A percentile compares a stretch with the other conserved stretches of the same genome.
These are phyloP conservation scores for Candida neerlandica DNA, from an alignment of 1,139 yeast species.

Conservation along the genomic window DNA sequence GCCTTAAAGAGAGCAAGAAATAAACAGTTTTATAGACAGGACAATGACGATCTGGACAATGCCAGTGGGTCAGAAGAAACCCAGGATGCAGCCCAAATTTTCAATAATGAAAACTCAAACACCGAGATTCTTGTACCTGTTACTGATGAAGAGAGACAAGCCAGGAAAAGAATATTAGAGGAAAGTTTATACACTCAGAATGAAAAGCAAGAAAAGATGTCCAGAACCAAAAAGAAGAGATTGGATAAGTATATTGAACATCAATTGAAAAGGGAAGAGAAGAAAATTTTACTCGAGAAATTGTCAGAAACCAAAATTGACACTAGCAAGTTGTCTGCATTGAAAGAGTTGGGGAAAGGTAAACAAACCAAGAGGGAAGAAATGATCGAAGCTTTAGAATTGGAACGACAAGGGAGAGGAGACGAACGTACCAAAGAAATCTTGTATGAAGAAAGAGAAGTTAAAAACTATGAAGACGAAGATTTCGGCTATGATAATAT, in stretches of 20 bases:
- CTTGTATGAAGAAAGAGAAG: conserved; percentile 69
- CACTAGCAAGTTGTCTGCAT: conserved; percentile 64
- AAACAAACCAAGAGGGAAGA: conserved; percentile 70
- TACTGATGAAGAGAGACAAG: conserved; percentile 59
- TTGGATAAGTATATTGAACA: conserved; percentile 80
- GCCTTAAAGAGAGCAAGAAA: conserved; percentile 69
- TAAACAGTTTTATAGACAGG: conserved; percentile 59
- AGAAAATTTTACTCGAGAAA: conserved; percentile 73
- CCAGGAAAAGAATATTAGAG: conserved; percentile 65
- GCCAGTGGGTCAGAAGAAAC: conserved; percentile 12
- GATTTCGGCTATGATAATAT: conserved; percentile 13
- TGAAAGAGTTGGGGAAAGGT: conserved; percentile 79
- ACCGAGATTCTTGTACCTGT: conserved; percentile 57
- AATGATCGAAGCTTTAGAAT: conserved; percentile 70
- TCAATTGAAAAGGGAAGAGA: conserved; percentile 88
- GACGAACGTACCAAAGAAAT: conserved; percentile 63
- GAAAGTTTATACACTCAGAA: conserved; percentile 58
- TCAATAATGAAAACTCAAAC: conserved; percentile 49
- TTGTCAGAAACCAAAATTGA: conserved; percentile 74
- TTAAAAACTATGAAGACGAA: conserved; percentile 61
- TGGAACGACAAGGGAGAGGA: conserved; percentile 75
- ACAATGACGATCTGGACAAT: conserved; percentile 25
- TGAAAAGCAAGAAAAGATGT: conserved; percentile 63
- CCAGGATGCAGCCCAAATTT: conserved; percentile 9
- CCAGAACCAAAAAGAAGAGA: conserved; percentile 74